Evolutionary conservation across 306 rosid species (phyloP).

Genomic region (Datisca glomerata): DNA sequence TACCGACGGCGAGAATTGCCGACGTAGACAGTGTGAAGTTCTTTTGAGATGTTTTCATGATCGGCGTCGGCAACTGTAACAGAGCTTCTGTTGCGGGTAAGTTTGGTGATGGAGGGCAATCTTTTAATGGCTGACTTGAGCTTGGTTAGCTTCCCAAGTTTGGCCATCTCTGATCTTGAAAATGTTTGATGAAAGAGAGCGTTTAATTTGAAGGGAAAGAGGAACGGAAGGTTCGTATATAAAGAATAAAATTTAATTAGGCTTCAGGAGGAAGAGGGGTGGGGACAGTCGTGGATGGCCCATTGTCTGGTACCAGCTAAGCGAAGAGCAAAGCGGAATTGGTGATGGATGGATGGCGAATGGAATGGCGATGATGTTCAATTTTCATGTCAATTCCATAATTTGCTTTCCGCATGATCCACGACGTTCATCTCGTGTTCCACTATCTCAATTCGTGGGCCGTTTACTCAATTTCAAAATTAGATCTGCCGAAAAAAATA

Average conservation of each 20-base stretch:
- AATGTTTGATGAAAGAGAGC: constrained; percentile 1
- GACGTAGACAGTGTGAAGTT: constrained; percentile 49
- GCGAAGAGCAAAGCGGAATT: no score
- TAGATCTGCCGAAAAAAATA: no score
- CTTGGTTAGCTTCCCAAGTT: constrained; percentile 62
- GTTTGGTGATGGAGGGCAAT: constrained; percentile 67
- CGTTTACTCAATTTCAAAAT: no score
- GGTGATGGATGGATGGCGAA: no score
- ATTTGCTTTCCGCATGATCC: no score
- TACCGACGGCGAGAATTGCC: constrained; percentile 69
- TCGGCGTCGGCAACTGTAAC: constrained; percentile 13
- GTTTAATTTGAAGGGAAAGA: constrained; percentile 12
- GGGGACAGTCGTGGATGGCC: constrained; percentile 34
- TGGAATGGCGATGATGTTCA: no score
- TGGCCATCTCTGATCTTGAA: constrained; percentile 35
- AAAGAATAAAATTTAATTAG: constrained; percentile 8
- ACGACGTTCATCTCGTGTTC: no score
- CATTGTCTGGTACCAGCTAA: constrained; percentile 65
- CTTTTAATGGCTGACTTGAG: constrained; percentile 74
- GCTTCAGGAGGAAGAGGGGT: background rate
- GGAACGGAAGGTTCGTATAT: constrained; percentile 27
- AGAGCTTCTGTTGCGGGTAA: constrained; percentile 34
- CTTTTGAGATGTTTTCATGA: no score
- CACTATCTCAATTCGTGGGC: no score
- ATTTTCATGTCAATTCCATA: no score